Conservation (phyloP, 164 flowering plant genomes). For the Litsea cubeba region DNA sequence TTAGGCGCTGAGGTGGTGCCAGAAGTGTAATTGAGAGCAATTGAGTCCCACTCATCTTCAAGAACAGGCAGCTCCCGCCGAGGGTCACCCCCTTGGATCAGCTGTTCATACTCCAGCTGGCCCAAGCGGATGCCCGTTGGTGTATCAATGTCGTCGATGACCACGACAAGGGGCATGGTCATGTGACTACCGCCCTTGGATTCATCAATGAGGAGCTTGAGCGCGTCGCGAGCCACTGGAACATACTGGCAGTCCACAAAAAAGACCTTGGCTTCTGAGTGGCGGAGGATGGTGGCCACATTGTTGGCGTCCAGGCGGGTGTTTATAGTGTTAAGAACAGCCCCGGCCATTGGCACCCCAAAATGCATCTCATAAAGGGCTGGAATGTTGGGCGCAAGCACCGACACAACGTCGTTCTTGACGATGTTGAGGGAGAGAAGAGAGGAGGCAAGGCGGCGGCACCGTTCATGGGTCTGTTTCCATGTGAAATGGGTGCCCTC, state of each 20-base stretch:
- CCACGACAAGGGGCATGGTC: conserved; percentile 42
- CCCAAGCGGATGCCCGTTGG: conserved; percentile 26
- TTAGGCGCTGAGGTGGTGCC: conserved; percentile 88
- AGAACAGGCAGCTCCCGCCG: conserved; percentile 14
- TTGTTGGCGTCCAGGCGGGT: conserved; percentile 62
- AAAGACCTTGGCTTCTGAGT: conserved; percentile 76
- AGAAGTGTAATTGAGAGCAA: conserved; percentile 75
- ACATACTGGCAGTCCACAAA: conserved; percentile 49
- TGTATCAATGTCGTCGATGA: conserved; percentile 39
- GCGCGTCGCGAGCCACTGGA: conserved; percentile 43
- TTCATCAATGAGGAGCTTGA: conserved; percentile 22
- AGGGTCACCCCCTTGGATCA: conserved; percentile 40
- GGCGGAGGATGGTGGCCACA: conserved; percentile 63
- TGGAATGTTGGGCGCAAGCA: conserved; percentile 85
- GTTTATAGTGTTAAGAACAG: conserved; percentile 78
- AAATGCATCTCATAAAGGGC: conserved; percentile 94
- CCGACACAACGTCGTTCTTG: conserved; percentile 30
- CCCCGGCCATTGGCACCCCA: conserved; percentile 94
- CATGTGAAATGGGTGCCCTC: conserved; percentile 21
- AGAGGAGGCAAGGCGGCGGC: conserved; percentile 30
- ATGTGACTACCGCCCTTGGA: not conserved
- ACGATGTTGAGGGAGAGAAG: conserved; percentile 5
- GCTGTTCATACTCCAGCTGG: conserved; percentile 63
- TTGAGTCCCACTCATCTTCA: conserved; percentile 73
- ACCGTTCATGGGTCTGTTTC: conserved; percentile 31